Percentiles rank a stretch among this genome's conserved stretches.
These are phyloP conservation scores for Pachyrhizus erosus DNA, from an alignment of 306 rosid species.

Conservation along the genomic window DNA sequence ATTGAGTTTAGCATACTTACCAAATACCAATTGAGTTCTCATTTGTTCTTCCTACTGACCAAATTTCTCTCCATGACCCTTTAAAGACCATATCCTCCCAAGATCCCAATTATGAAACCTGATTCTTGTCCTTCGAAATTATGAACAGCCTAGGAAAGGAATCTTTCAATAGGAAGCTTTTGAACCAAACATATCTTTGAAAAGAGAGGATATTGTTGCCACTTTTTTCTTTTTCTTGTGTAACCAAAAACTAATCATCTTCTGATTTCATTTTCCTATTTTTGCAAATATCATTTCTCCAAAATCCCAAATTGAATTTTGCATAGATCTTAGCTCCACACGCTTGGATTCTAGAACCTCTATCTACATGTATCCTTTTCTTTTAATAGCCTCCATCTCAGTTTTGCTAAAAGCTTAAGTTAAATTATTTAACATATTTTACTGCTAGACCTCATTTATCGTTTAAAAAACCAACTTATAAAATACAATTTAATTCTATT, in stretches of 20 bases:
- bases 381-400: not conserved
- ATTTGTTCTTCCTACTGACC: too few relatives aligned
- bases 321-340: too few relatives aligned
- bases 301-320: not conserved
- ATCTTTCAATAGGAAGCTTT: not conserved
- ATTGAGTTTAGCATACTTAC: not conserved
- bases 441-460: too few relatives aligned
- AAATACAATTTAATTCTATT: too few relatives aligned
- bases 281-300: not conserved
- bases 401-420: not conserved
- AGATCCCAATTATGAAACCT: slow-evolving; percentile 1
- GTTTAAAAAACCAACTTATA: too few relatives aligned
- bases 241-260: not conserved
- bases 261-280: not conserved
- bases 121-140: not conserved
- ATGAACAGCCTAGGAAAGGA: not conserved
- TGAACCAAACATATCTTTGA: slow-evolving; percentile 1
- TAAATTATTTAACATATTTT: not conserved
- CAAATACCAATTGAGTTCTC: not conserved
- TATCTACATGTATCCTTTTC: not conserved
- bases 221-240: not conserved
- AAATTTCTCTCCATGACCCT: too few relatives aligned
- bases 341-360: not conserved
- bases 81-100: not conserved
- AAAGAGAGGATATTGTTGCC: not conserved